Evolutionary conservation across 306 rosid genomes (phyloP).

Genomic region (Pachyrhizus erosus): DNA sequence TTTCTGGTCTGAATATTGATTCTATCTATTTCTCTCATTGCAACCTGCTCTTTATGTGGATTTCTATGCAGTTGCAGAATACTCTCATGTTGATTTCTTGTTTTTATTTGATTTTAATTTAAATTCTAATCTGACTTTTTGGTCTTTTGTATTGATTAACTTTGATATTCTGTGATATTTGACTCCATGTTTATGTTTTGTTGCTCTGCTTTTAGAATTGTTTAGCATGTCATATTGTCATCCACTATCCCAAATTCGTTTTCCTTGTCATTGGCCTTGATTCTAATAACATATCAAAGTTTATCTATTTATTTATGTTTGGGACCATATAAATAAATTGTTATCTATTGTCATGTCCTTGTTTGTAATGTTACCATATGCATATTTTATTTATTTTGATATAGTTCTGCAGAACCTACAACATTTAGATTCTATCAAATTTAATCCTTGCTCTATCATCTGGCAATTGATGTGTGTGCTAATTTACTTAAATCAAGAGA

Average conservation of each 20-base stretch:
- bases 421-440: background rate
- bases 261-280: slow-evolving; percentile 26
- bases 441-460: slow-evolving; percentile 25
- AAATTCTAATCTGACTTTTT: background rate
- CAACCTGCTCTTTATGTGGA: background rate
- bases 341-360: background rate
- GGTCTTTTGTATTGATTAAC: background rate
- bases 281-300: background rate
- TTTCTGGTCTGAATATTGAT: background rate
- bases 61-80: background rate
- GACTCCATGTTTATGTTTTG: slow-evolving; percentile 6
- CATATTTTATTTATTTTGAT: background rate
- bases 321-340: background rate
- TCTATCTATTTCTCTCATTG: slow-evolving; percentile 22
- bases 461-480: slow-evolving; percentile 15
- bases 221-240: background rate
- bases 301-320: slow-evolving; percentile 4
- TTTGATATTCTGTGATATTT: background rate
- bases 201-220: background rate
- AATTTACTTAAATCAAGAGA: background rate
- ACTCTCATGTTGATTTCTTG: slow-evolving; percentile 12
- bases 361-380: background rate
- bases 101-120: background rate
- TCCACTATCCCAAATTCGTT: slow-evolving; percentile 18
- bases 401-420: slow-evolving; percentile 24